Base-by-base conservation (phyloP, 2,329 filamentous ascomycete genomes). In the Scopulariopsis brevicaulis region DNA sequence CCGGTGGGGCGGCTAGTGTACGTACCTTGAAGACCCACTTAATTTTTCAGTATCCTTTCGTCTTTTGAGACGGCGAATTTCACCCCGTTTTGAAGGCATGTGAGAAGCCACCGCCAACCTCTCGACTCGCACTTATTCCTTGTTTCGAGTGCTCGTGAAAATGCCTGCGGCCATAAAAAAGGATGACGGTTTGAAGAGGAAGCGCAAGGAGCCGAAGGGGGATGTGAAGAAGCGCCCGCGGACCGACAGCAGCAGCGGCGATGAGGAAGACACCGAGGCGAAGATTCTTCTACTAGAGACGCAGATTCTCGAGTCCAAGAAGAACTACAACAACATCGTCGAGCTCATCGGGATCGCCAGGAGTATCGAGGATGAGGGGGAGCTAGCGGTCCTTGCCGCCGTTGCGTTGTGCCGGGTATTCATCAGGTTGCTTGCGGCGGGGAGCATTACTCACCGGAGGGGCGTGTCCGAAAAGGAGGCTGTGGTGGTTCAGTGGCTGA, bases 301-400 rank as follows among this genome's bases (percentile, higher is more conserved):
- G 62, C 86, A 89, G 59, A 91, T 97, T 58, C 73, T 91, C 61
- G 86, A 94, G 70, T 96, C 91, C 55, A 88, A 85, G 67, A 90
- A 91, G 70, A 83, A 96, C 72, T 96, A 95, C 78, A 96, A 96
- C 76, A 90, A 96, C 68, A 93, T 97, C 66, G 80, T 83, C 8
- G 82, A 80, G 12, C 74, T 97, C 43, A 76, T 96, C 53, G 78
- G 79, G 50, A 79, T 64, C 18, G 70, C 72, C 52, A 84, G 65
- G 72, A 83, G 43, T 69, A 68, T 66, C 55, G 70, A 78, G 2
- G 69, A 75, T 22, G 75, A 80, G 20, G 70, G 75, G 1, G 80
- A 86, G 51, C 76, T 82, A 4, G 77, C 82, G 12, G 75, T 89
- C 53, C 74, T 89, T 37, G 88, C 91, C 0, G 83, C 86, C 0